These are phyloP conservation scores for Heimioporus sp. DNA, from an alignment of 768 basidiomycete species.

Conservation along the genomic window DNA sequence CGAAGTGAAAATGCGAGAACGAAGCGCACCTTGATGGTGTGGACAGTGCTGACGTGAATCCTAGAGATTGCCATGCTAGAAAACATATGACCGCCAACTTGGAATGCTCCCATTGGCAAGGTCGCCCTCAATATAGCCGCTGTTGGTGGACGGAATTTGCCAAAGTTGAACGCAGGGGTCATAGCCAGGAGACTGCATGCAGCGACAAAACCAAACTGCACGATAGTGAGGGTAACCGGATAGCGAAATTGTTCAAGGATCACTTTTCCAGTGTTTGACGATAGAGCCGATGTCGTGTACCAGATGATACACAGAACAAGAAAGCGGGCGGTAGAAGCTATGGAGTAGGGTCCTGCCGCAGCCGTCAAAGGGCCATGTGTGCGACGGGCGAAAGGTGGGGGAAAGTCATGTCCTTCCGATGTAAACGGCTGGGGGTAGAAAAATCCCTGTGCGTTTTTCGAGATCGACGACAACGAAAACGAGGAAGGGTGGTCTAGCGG, in stretches of 20 bases:
- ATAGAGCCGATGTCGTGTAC: conserved; percentile 92
- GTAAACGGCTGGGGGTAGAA: conserved; percentile 16
- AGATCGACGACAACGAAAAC: conserved; percentile 9
- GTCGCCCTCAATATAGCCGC: conserved; percentile 72
- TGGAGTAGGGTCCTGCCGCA: conserved; percentile 7
- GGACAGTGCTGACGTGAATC: conserved; percentile 96
- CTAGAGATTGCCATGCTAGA: conserved; percentile 96
- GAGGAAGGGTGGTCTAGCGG: conserved; percentile 3
- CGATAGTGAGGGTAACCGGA: conserved; percentile 94
- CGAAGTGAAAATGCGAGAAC: not conserved
- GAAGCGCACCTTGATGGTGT: conserved; percentile 89
- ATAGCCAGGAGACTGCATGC: conserved; percentile 83
- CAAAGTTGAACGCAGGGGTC: conserved; percentile 67
- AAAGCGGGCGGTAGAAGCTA: conserved; percentile 49
- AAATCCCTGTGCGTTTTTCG: conserved; percentile 14
- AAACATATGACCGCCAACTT: conserved; percentile 97
- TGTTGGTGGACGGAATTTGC: conserved; percentile 69
- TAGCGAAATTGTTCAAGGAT: conserved; percentile 92
- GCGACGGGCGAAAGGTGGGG: conserved; percentile 26
- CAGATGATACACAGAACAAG: conserved; percentile 83
- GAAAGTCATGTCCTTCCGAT: conserved; percentile 14
- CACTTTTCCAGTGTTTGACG: conserved; percentile 94
- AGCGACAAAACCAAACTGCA: conserved; percentile 96
- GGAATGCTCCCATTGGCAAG: conserved; percentile 94
- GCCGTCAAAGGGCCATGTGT: conserved; percentile 17